Base-by-base conservation (phyloP, 73 alveolate species). In the Loxodes magnus region DNA sequence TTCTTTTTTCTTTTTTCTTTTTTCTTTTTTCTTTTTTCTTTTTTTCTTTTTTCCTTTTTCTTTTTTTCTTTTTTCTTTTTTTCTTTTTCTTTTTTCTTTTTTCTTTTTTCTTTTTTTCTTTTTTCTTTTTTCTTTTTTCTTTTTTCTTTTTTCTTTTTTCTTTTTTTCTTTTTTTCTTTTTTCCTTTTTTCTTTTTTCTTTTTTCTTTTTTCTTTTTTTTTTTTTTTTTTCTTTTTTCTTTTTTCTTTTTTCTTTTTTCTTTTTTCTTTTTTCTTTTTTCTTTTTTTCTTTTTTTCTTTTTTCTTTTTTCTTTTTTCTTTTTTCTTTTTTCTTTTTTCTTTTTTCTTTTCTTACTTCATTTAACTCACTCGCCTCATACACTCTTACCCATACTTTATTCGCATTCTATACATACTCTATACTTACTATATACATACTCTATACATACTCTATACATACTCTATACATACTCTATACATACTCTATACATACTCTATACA, bases 141-240 rank as follows among this genome's bases (percentile, higher is more conserved):
- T 35, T 54, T 15, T 12, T 54, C 10, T 30, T 4, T 33, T 12
- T 54, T 23, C 12, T 54, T 33, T 12, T 33, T 37, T 7, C 24
- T 19, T n/a, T 33, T 24, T 10, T 30, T 20, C n/a, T 36, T 7
- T 54, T 7, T 22, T 15, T 15, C 16, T 38, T 54, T 23, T 12
- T 14, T 31, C 37, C 37, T 33, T 54, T 54, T 35, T 36, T 54
- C 56, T 17, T 37, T 16, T 54, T 51, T 51, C 33, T n/a, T 15
- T n/a, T 2, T 10, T 7, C 12, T 34, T 24, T 35, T 19, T 3
- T 3, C 54, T 51, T 5, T n/a, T 2, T 51, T 35, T 19, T 26
- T 24, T 19, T 0, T 26, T 15, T 12, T 51, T 19, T 51, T 51
- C 1, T 35, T 3, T 3, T 35, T 21, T 38, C 23, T 38, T 17